A percentile compares a stretch with the other conserved stretches of the same genome.
Evolutionary conservation across 2,329 filamentous ascomycete species (phyloP).

Genomic region (Aspergillus piperis): DNA sequence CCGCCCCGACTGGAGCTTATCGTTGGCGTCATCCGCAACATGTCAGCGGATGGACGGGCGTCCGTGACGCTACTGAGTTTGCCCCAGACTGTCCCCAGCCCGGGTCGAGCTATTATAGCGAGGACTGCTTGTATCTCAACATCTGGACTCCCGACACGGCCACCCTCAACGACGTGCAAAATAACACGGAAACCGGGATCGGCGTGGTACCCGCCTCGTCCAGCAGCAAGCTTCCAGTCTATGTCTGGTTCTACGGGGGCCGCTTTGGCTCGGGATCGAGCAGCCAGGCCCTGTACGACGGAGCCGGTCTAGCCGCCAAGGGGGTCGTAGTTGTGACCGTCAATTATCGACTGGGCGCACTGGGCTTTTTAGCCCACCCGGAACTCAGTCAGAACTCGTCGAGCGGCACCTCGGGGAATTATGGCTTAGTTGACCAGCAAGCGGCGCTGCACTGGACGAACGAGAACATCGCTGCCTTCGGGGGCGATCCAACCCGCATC

Average conservation of each 20-base stretch:
- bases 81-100: conserved; percentile 28
- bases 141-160: conserved; percentile 25
- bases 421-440: conserved; percentile 29
- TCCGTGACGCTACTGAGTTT: conserved; percentile 17
- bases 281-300: conserved; percentile 21
- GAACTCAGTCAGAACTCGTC: conserved; percentile 23
- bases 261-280: conserved; percentile 18
- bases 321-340: conserved; percentile 24
- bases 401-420: conserved; percentile 31
- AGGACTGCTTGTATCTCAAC: conserved; percentile 27
- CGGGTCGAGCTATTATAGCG: conserved; percentile 37
- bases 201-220: not conserved
- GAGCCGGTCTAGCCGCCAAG: conserved; percentile 21
- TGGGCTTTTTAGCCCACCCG: conserved; percentile 28
- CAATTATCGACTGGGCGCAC: conserved; percentile 39
- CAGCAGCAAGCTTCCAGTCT: conserved; percentile 21
- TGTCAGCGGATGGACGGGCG: conserved; percentile 11
- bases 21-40: conserved; percentile 10
- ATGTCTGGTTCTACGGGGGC: conserved; percentile 22
- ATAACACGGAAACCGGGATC: not conserved
- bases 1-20: conserved; percentile 7
- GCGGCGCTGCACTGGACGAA: conserved; percentile 24
- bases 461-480: conserved; percentile 24
- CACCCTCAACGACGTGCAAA: not conserved
- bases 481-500: conserved; percentile 24